Evolutionary conservation across 371 early-diverging fungal genomes (phyloP), one percentile per base, ranked within the genome.

Genomic region (Saksenaea vasiformis): DNA sequence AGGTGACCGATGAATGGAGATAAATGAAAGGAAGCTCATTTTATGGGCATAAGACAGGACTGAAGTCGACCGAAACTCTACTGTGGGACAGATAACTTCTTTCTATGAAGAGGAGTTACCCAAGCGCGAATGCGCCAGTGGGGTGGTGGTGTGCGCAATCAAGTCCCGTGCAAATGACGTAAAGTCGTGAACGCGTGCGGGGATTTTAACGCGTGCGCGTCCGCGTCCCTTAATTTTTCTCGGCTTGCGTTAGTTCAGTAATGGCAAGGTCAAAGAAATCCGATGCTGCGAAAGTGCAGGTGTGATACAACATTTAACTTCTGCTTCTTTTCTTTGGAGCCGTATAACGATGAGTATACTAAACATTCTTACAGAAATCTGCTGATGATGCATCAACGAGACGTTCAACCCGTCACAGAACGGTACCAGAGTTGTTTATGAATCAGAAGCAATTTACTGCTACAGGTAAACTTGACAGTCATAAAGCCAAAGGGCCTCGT

Each of bases 371-470:
- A 11, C 22, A 47, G 51, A 47, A 47, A 47, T 47, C 51, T 10
- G 24, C 9, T 22, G 51, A 47, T 22, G 22, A 47, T 22, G 22
- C 51, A 17, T 47, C 51, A 47, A 31, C 26, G 26, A 41, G 61
- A 43, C 55, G 62, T 54, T 62, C 69, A 5, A 51, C 51, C 61
- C 73, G 73, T 24, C 35, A 61, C 22, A 69, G 34, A 55, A 69
- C 73, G 31, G 70, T 73, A 5, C 67, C 73, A 54, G 67, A 70
- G 19, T 61, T 73, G 59, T 73, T 73, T 54, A 47, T 53, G 14
- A 67, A 65, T n/a, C 70, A 73, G 60, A 70, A 64, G 37, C 54
- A 60, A 24, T 59, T 63, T 59, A 62, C 60, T n/a, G 54, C n/a
- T 26, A 38, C 55, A 41, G 53, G 26, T 53, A 51, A 54, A 54